Base-by-base conservation (phyloP, 2,329 filamentous ascomycete species). In the Arthrobotrys sphaeroides region DNA sequence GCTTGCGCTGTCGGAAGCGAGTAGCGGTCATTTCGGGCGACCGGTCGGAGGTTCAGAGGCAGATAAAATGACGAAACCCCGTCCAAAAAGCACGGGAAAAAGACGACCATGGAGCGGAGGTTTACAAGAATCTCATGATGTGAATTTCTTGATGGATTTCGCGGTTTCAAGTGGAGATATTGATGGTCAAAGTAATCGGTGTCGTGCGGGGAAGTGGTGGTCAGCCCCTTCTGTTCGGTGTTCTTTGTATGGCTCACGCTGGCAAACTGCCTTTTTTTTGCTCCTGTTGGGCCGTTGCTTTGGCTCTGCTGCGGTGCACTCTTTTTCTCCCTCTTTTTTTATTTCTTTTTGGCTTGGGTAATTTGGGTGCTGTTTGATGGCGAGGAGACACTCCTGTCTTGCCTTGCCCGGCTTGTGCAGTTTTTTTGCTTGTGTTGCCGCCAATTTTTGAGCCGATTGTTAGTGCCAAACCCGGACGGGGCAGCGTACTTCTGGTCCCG, bases 1-100 rank as follows among this genome's bases (percentile, higher is more conserved):
- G 88, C 87, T 98, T 98, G 85, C 93, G 91, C 87, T 92, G 90
- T 82, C 91, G 74, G 65, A 73, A 66, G 57, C 67, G 61, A 73
- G 80, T 78, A 74, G 68, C 72, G 77, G 73, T 77, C 76, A 77
- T 77, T 81, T 80, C 79, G 81, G 79, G 78, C 73, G 78, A 77
- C 76, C 78, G 80, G 78, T 78, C 77, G 80, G 79, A 77, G 70
- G 70, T 74, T 74, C 33, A 67, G 78, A 67, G 78, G 78, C 73
- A 79, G 80, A 79, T 78, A 81, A 81, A 82, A 81, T 77, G 77
- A 77, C 80, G 78, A 78, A 81, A 82, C 83, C 83, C 83, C 82
- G 83, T 84, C 84, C 86, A 85, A 88, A 87, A 87, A 85, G 82
- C 85, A 87, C 85, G 85, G 80, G 85, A 85, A 89, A 88, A 90